phyloP scores from a whole-genome alignment of 345 rosid species.

The Cochlearia excelsa region DNA sequence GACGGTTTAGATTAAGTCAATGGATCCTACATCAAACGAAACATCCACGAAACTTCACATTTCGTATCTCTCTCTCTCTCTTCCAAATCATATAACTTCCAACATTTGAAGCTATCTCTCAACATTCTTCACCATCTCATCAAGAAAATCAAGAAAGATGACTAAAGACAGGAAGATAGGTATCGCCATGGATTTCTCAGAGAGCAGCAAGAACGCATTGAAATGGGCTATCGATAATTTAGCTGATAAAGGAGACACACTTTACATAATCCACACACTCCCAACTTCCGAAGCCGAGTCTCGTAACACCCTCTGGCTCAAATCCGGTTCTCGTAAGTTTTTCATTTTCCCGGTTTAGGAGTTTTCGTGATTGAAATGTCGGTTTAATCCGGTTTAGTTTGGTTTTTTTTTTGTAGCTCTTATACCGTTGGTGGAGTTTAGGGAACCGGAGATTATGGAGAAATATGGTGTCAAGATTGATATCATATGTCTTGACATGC shows the following conservation, averaged over 20 bases:
- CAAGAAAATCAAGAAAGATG: slow-evolving; percentile 41
- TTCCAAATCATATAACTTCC: neutral
- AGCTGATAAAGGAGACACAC: slow-evolving; percentile 69
- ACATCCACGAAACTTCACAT: slow-evolving; percentile 26
- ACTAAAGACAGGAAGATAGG: slow-evolving; percentile 63
- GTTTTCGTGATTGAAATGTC: neutral
- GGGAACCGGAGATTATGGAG: slow-evolving; percentile 68
- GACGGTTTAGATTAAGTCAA: slow-evolving; percentile 21
- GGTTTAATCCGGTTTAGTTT: slow-evolving; percentile 1
- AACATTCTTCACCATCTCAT: slow-evolving; percentile 6
- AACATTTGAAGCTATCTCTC: slow-evolving; percentile 11
- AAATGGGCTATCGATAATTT: slow-evolving; percentile 82
- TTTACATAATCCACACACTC: slow-evolving; percentile 66
- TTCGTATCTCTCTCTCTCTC: slow-evolving; percentile 5
- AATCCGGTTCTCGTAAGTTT: slow-evolving; percentile 75
- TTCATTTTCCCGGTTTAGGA: neutral
- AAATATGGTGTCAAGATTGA: slow-evolving; percentile 60
- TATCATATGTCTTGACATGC: slow-evolving; percentile 63
- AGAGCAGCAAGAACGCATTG: slow-evolving; percentile 87
- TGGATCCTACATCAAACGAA: slow-evolving; percentile 16
- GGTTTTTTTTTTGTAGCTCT: slow-evolving; percentile 48
- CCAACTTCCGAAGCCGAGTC: slow-evolving; percentile 46
- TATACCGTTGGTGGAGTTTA: slow-evolving; percentile 78
- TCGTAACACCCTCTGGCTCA: slow-evolving; percentile 45
- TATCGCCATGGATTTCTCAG: slow-evolving; percentile 90